Evolutionary conservation across 805 yeast species (phyloP), one percentile per base, ranked within the genome.

Genomic region (Yamadazyma tumulicola): DNA sequence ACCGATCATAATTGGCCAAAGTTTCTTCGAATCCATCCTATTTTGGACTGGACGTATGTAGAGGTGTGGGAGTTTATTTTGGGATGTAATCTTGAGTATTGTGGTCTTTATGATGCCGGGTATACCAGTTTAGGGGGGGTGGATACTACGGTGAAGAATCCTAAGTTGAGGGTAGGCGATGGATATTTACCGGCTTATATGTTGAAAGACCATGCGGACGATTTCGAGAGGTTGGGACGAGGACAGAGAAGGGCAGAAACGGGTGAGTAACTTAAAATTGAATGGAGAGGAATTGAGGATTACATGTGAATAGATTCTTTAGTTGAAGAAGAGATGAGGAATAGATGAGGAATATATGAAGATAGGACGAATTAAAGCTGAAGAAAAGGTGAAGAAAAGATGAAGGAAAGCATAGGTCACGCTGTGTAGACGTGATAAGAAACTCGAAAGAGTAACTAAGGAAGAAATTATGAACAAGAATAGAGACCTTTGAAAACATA

Each of bases 1-100:
- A 93, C 98, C 0, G 96, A 91, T 51, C 81, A 79, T 39, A 79
- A 87, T 38, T 93, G 97, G 97, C 98, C 98, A 4, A 62, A 69
- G 18, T 91, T 93, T 52, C 59, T 81, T 43, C 61, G 98, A 32
- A 66, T 89, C 4, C 95, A 89, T 50, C 97, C 98, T 0, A 78
- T 93, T 5, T 67, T 93, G 27, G 85, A 85, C 37, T 93, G 97
- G 97, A 75, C 74, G 26, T 83, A 85, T 46, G 72, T 74, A 14
- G 85, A 88, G 38, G 70, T 93, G 2, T 93, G 98, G 98, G 76
- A 77, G 45, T 89, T 91, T 51, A 58, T 91, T 32, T 59, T 77
- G 14, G 72, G 62, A 15, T 63, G 77, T 14, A 52, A 69, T n/a
- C 69, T 81, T 26, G 70, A 71, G 3, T 88, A 91, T 54, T 91